A percentile compares a stretch with the other conserved stretches of the same genome.
Conservation (phyloP, 148 eudicot species). For the Rhododendron ferrugineum region DNA sequence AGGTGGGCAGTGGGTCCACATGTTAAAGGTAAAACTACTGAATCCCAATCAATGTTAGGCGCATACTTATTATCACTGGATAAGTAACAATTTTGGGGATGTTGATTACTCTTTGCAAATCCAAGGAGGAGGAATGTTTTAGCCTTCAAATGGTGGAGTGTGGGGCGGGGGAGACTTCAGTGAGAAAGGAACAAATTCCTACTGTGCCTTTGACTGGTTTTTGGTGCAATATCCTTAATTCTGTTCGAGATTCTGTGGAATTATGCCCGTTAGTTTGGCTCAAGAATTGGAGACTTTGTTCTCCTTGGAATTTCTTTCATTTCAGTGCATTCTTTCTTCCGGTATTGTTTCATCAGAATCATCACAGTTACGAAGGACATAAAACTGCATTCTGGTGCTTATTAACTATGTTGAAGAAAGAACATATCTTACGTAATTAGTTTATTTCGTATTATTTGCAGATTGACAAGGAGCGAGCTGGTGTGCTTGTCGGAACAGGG, state of each 20-base stretch:
- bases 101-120: background rate
- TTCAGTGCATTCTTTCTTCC: background rate
- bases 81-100: background rate
- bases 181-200: background rate
- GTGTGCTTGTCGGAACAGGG: slow-evolving; percentile 92
- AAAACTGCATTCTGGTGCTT: background rate
- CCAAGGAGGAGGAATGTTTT: background rate
- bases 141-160: background rate
- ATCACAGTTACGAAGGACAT: background rate
- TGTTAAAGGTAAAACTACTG: background rate
- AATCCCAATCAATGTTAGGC: background rate
- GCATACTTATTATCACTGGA: background rate
- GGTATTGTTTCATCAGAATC: too few species aligned
- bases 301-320: background rate
- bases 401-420: background rate
- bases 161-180: background rate
- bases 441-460: slow-evolving; percentile 20
- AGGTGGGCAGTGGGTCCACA: background rate
- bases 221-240: background rate
- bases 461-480: slow-evolving; percentile 85
- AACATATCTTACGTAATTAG: background rate
- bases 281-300: background rate
- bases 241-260: background rate
- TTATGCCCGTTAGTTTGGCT: background rate
- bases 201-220: background rate